phyloP scores from a whole-genome alignment of 371 early-diverging fungal genomes.

The Mucor velutinosus region DNA sequence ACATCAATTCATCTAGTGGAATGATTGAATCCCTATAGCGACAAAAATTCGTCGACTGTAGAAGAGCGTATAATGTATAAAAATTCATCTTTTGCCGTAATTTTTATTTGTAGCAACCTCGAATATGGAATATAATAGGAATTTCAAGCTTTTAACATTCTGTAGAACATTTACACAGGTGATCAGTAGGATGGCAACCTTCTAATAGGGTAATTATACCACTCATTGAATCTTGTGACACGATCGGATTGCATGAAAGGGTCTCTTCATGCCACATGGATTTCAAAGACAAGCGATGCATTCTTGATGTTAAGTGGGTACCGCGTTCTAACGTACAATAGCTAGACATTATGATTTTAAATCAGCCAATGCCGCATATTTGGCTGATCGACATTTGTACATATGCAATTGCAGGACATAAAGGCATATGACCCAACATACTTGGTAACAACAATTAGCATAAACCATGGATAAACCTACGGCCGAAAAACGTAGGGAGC shows the following conservation, averaged over 20 bases:
- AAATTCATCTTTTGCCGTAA: too few relatives aligned
- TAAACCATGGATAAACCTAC: neutral
- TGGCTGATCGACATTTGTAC: neutral
- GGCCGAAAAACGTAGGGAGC: neutral
- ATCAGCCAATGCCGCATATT: too few relatives aligned
- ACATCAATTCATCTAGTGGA: too few relatives aligned
- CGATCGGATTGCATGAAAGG: neutral
- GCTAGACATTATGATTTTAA: too few relatives aligned
- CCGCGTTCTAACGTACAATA: too few relatives aligned
- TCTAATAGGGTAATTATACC: neutral
- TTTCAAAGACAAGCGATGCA: neutral
- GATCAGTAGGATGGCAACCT: neutral
- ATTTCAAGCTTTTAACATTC: neutral
- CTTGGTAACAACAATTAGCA: neutral
- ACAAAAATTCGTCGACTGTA: too few relatives aligned
- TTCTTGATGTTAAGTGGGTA: neutral
- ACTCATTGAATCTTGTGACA: neutral
- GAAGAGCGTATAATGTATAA: too few relatives aligned
- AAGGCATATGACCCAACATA: neutral
- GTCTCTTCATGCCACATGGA: neutral
- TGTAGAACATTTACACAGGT: neutral
- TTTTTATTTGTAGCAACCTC: too few relatives aligned
- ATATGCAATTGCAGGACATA: neutral
- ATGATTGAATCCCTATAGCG: too few relatives aligned
- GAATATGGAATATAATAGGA: neutral